phyloP scores from a whole-genome alignment of 805 yeast species.

The Ogataea populi-albae region DNA sequence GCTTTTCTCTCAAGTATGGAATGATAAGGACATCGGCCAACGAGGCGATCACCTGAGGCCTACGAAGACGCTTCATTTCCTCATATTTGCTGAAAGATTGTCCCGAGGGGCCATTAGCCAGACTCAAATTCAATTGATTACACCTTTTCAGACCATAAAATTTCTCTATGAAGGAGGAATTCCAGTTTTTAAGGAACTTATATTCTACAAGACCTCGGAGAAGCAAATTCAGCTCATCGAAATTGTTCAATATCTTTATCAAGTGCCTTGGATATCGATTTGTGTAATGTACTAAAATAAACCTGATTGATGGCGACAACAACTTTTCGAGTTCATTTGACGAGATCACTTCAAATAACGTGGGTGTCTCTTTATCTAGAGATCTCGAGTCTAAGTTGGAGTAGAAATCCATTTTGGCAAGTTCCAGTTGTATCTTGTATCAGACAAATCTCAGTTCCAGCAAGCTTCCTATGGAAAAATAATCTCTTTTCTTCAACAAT shows the following conservation, averaged over 20 bases:
- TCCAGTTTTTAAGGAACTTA: constrained; percentile 68
- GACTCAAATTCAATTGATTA: constrained; percentile 21
- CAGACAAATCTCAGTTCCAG: too few species aligned
- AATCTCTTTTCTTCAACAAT: too few species aligned
- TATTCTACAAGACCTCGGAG: constrained; percentile 67
- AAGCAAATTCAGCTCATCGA: constrained; percentile 71
- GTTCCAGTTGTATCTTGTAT: too few species aligned
- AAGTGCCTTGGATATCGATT: constrained; percentile 70
- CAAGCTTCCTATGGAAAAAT: too few species aligned
- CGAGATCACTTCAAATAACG: constrained; percentile 84
- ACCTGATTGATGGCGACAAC: constrained; percentile 79
- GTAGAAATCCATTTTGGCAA: constrained; percentile 71
- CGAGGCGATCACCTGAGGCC: constrained; percentile 51
- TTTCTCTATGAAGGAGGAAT: constrained; percentile 84
- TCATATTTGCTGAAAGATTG: constrained; percentile 36
- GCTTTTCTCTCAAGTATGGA: constrained; percentile 68
- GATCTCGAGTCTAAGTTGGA: constrained; percentile 75
- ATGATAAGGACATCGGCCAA: constrained; percentile 59
- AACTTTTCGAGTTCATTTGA: constrained; percentile 74
- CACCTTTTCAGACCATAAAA: constrained; percentile 85
- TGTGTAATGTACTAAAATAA: constrained; percentile 76
- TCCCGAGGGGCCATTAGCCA: constrained; percentile 8
- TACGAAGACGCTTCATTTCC: constrained; percentile 49
- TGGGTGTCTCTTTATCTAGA: constrained; percentile 73
- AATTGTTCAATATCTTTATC: constrained; percentile 57